Conservation (phyloP, 1,284 basidiomycete species). For the Prillingera fragicola region DNA sequence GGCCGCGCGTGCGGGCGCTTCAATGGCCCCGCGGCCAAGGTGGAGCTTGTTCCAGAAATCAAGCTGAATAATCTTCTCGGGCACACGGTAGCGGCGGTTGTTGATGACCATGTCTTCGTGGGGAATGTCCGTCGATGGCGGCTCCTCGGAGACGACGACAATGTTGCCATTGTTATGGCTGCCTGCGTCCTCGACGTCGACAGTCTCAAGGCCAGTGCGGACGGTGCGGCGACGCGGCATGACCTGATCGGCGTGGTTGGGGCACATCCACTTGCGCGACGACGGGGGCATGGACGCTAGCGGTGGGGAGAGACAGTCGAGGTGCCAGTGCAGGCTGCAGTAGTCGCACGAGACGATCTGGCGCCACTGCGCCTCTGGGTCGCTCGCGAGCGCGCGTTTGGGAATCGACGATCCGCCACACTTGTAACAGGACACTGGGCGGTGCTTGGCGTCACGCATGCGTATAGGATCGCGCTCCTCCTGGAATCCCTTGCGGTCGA, state of each 20-base stretch:
- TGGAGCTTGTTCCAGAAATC: constrained; percentile 91
- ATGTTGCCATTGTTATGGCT: constrained; percentile 89
- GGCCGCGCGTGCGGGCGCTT: constrained; percentile 8
- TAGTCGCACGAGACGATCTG: constrained; percentile 89
- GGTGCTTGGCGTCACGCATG: constrained; percentile 76
- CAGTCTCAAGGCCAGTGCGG: constrained; percentile 59
- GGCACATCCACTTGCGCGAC: constrained; percentile 97
- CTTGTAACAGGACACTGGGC: constrained; percentile 77
- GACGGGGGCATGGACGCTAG: constrained; percentile 77
- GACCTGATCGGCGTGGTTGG: constrained; percentile 81
- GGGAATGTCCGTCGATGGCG: constrained; percentile 36
- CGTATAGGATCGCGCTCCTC: constrained; percentile 89
- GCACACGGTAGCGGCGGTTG: constrained; percentile 80
- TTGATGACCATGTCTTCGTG: constrained; percentile 51
- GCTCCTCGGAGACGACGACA: constrained; percentile 64
- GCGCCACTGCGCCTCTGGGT: constrained; percentile 44
- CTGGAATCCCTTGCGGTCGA: constrained; percentile 75
- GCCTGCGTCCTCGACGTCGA: constrained; percentile 64
- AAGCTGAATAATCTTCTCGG: constrained; percentile 81
- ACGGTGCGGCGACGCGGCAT: constrained; percentile 69
- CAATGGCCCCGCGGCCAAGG: constrained; percentile 11
- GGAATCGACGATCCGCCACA: constrained; percentile 72
- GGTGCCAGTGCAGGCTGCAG: constrained; percentile 91
- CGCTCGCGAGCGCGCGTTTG: constrained; percentile 27
- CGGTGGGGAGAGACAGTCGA: constrained; percentile 92